Conservation (phyloP, 2,329 filamentous ascomycete species). For the Fusarium circinatum region DNA sequence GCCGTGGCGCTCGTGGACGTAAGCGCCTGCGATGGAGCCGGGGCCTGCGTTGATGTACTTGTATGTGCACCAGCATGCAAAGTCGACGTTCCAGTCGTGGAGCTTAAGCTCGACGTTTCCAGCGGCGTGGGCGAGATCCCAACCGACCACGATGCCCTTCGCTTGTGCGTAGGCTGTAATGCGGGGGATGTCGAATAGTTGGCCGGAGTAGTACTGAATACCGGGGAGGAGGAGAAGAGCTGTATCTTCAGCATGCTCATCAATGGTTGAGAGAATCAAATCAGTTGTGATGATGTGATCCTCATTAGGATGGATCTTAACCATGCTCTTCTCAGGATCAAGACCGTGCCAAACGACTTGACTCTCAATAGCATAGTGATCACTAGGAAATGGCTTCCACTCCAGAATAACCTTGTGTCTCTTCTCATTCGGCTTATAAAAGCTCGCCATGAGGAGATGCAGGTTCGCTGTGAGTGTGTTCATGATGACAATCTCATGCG, state of each 20-base stretch:
- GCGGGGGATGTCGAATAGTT: constrained; percentile 82
- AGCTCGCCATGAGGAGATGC: constrained; percentile 84
- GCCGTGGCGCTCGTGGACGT: constrained; percentile 81
- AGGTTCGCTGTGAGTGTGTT: constrained; percentile 85
- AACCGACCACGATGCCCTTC: constrained; percentile 79
- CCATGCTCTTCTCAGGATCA: constrained; percentile 73
- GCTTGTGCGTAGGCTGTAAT: constrained; percentile 83
- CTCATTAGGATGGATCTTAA: constrained; percentile 75
- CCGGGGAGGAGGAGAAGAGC: constrained; percentile 85
- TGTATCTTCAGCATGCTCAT: constrained; percentile 76
- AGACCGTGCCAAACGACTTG: constrained; percentile 79
- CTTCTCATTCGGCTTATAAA: constrained; percentile 75
- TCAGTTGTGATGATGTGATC: constrained; percentile 73
- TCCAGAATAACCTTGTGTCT: constrained; percentile 87
- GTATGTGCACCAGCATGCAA: constrained; percentile 93
- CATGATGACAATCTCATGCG: constrained; percentile 86
- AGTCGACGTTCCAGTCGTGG: constrained; percentile 92
- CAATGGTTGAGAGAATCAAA: constrained; percentile 77
- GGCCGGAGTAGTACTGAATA: constrained; percentile 92
- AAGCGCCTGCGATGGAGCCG: constrained; percentile 81
- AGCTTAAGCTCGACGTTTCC: constrained; percentile 84
- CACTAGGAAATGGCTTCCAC: constrained; percentile 89
- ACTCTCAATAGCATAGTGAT: constrained; percentile 86
- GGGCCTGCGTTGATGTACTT: constrained; percentile 93
- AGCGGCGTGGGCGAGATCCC: constrained; percentile 88